These are phyloP conservation scores for Neurospora sp. DNA, from an alignment of 495 filamentous ascomycete species.

Conservation along the genomic window DNA sequence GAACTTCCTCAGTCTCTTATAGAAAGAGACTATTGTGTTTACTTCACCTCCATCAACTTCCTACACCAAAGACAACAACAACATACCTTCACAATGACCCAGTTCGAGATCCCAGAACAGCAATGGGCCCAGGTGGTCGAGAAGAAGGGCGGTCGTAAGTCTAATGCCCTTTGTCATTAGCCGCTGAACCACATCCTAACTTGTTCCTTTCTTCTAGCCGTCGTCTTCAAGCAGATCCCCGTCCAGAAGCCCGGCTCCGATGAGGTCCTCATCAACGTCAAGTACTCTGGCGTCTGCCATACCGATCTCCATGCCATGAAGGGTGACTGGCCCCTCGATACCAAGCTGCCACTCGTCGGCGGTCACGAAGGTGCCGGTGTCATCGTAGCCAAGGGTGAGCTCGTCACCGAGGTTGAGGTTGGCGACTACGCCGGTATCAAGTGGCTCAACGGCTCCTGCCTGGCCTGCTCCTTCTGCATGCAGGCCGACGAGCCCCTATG, in stretches of 20 bases:
- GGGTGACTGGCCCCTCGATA: constrained; percentile 75
- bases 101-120: constrained; percentile 48
- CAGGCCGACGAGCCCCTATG: constrained; percentile 63
- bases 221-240: constrained; percentile 72
- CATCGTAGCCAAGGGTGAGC: constrained; percentile 66
- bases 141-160: constrained; percentile 58
- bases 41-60: not conserved
- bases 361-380: constrained; percentile 90
- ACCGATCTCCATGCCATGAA: constrained; percentile 79
- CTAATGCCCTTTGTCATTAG: not conserved
- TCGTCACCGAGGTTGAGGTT: constrained; percentile 63
- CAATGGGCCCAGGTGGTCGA: constrained; percentile 88
- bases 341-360: constrained; percentile 77
- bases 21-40: not conserved
- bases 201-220: constrained; percentile 25
- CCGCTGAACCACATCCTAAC: constrained; percentile 7
- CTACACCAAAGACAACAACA: not conserved
- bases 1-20: not conserved
- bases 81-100: constrained; percentile 16
- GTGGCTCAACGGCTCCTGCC: constrained; percentile 82
- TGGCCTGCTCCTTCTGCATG: constrained; percentile 71
- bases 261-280: constrained; percentile 85
- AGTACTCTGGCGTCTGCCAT: constrained; percentile 90
- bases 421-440: constrained; percentile 81
- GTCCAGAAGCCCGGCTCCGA: constrained; percentile 71